Evolutionary conservation across 352 stramenopile genomes (phyloP).

Genomic region (Bremia lactucae): DNA sequence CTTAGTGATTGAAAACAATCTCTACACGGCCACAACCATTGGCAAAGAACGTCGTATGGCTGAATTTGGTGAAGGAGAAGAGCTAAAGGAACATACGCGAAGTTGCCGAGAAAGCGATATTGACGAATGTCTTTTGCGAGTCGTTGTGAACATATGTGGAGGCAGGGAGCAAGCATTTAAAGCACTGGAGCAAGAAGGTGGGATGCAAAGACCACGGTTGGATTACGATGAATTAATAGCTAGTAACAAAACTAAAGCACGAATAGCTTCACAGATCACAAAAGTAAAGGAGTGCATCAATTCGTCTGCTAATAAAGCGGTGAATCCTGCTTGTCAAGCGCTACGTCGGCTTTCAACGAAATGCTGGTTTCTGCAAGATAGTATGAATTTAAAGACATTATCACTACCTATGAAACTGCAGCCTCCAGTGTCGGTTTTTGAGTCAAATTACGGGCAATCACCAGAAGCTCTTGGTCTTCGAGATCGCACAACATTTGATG

Average conservation of each 20-base stretch:
- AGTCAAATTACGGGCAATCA: slow-evolving; percentile 37
- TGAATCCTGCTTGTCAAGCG: neutral
- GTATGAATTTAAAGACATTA: slow-evolving; percentile 1
- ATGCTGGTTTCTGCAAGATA: slow-evolving; percentile 28
- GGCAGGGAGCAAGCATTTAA: slow-evolving; percentile 35
- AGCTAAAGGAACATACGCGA: slow-evolving; percentile 26
- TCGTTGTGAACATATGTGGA: slow-evolving; percentile 39
- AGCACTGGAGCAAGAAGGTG: slow-evolving; percentile 22
- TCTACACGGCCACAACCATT: slow-evolving; percentile 50
- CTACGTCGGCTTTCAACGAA: slow-evolving; percentile 9
- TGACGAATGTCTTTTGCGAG: slow-evolving; percentile 46
- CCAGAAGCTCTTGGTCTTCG: slow-evolving; percentile 29
- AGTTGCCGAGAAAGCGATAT: slow-evolving; percentile 45
- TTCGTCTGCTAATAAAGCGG: no score
- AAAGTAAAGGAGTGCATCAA: slow-evolving; percentile 17
- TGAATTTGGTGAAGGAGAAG: slow-evolving; percentile 24
- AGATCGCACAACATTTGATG: slow-evolving; percentile 29
- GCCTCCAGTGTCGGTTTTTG: slow-evolving; percentile 38
- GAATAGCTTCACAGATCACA: slow-evolving; percentile 15
- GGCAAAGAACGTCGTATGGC: slow-evolving; percentile 37
- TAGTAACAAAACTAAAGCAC: slow-evolving; percentile 13
- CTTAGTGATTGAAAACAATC: slow-evolving; percentile 48
- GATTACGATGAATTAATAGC: slow-evolving; percentile 45
- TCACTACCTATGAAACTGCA: slow-evolving; percentile 23
- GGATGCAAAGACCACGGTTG: slow-evolving; percentile 24